Evolutionary conservation across 108 stramenopile genomes (phyloP), one percentile per base, ranked within the genome.

Genomic region (Pseudonitzschia delicatissima): DNA sequence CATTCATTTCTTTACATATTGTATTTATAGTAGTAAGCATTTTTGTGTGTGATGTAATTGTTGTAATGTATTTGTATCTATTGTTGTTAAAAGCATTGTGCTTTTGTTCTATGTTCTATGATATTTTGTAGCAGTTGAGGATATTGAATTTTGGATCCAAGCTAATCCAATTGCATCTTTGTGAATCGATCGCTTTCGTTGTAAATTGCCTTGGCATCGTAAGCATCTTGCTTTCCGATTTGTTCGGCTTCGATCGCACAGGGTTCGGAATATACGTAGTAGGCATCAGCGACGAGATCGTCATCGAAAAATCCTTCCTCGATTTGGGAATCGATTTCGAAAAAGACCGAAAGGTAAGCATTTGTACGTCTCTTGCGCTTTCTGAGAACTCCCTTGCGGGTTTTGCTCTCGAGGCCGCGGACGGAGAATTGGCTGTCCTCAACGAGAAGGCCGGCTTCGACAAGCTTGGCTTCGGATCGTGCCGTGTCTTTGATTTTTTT

Each of bases 271-370:
- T 31, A 67, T 7, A 35, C 52, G 40, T 40, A 55, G 52, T 67
- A 67, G 15, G 25, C 34, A 67, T 67, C 52, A 13, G 66, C 66
- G 27, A 67, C 29, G 21, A 52, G 52, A 12, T 67, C 66, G 11
- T 45, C 45, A 67, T 67, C 66, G 20, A 29, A 67, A 67, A 29
- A 40, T 13, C 66, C 66, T 11, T 67, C 52, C 20, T 55, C 51
- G 28, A 55, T 52, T 55, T 67, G 66, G 13, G 28, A 27, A 21
- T 67, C 66, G 40, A 49, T 37, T 55, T 52, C 66, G 39, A 55
- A 37, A 40, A 67, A 55, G 33, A 67, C 66, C 4, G 52, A 50
- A 25, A 37, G 11, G 17, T 47, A 37, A 15, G 66, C 66, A 7
- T 55, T 37, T 18, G 35, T 55, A 27, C 66, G 28, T 34, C 39